Conservation (phyloP, 164 flowering plant species). For the Nymphaea colorata region DNA sequence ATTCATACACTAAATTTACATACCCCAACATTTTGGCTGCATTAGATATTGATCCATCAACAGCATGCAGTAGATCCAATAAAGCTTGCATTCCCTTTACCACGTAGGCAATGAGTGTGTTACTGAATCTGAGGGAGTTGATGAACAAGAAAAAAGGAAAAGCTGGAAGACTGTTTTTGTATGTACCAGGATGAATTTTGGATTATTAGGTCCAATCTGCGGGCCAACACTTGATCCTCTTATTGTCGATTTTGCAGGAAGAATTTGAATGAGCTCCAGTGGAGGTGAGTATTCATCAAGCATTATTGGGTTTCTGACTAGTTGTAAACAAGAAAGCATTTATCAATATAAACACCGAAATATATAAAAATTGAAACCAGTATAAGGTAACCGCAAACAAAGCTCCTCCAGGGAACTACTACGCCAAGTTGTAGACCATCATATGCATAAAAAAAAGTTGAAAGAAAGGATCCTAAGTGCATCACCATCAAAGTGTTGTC, state of each 20-base stretch:
- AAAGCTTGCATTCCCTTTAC: conserved; percentile 86
- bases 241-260: conserved; percentile 69
- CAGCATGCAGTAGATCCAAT: conserved; percentile 65
- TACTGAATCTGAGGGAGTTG: not conserved
- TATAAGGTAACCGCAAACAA: not conserved
- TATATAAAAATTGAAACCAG: not conserved
- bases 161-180: not conserved
- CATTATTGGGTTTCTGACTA: conserved; percentile 71
- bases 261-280: conserved; percentile 79
- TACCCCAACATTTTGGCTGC: conserved; percentile 82
- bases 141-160: not conserved
- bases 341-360: not conserved
- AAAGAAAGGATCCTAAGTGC: not conserved
- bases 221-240: conserved; percentile 56
- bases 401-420: not conserved
- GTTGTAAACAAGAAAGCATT: conserved; percentile 9
- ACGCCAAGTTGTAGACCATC: no score
- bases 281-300: conserved; percentile 77
- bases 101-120: conserved; percentile 1
- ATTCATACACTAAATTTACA: not conserved
- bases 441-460: not conserved
- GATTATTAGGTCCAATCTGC: conserved; percentile 88
- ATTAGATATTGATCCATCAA: conserved; percentile 68
- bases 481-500: no score
- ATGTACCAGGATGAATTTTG: conserved; percentile 60